A percentile compares a stretch with the other conserved stretches of the same genome.
Evolutionary conservation across 1,139 yeast species (phyloP).

Genomic region (Pichia sp.): DNA sequence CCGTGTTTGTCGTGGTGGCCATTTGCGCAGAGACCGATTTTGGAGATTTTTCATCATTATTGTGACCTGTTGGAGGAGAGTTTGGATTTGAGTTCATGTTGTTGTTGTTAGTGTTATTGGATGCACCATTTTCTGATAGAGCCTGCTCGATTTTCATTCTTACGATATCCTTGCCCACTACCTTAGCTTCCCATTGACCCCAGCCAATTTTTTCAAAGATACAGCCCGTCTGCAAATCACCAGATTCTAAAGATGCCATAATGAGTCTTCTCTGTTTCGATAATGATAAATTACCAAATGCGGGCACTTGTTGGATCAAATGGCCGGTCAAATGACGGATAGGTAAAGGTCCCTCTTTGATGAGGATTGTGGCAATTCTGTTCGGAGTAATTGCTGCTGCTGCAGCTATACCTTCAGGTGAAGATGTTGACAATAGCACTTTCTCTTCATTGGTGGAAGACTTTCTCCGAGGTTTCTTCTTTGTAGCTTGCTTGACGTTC

Average conservation of each 20-base stretch:
- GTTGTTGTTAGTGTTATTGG: not conserved
- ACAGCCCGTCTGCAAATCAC: conserved; percentile 54
- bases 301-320: conserved; percentile 65
- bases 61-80: not conserved
- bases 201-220: conserved; percentile 93
- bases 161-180: conserved; percentile 29
- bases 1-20: not conserved
- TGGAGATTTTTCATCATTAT: not conserved
- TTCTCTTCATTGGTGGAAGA: conserved; percentile 22
- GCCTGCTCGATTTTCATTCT: conserved; percentile 28
- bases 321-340: conserved; percentile 84
- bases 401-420: conserved; percentile 84
- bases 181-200: conserved; percentile 94
- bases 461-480: conserved; percentile 18
- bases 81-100: not conserved
- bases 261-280: conserved; percentile 87
- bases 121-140: not conserved
- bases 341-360: conserved; percentile 80
- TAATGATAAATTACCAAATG: conserved; percentile 71
- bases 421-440: conserved; percentile 58
- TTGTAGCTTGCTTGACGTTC: too few species aligned
- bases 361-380: conserved; percentile 60
- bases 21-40: too few species aligned
- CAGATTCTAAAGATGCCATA: conserved; percentile 78
- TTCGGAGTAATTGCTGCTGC: conserved; percentile 83